Conservation (phyloP, 352 stramenopile species). For the Phytophthora capsici region DNA sequence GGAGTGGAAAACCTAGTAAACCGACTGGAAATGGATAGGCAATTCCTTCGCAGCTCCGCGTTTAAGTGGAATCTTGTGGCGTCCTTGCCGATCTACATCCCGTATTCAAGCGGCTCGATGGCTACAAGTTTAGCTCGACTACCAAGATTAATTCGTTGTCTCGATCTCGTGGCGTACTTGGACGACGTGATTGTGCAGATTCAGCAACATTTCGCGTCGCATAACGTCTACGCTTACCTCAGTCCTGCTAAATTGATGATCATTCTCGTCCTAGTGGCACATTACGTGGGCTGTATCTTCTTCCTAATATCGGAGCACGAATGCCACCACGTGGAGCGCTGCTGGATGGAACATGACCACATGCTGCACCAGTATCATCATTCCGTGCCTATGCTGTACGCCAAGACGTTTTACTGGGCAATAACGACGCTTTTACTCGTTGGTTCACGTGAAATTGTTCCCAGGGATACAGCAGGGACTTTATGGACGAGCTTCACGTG, state of each 20-base stretch:
- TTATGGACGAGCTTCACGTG: constrained; percentile 67
- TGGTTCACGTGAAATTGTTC: constrained; percentile 63
- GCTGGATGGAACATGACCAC: constrained; percentile 69
- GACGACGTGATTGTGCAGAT: constrained; percentile 75
- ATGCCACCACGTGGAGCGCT: constrained; percentile 43
- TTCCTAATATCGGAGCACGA: constrained; percentile 72
- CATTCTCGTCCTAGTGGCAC: constrained; percentile 64
- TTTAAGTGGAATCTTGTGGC: constrained; percentile 63
- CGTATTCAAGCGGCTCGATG: constrained; percentile 26
- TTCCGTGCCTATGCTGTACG: constrained; percentile 56
- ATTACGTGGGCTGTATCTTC: constrained; percentile 75
- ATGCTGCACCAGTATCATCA: constrained; percentile 69
- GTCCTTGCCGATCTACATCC: constrained; percentile 60
- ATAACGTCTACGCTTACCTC: constrained; percentile 74
- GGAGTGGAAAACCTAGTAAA: constrained; percentile 53
- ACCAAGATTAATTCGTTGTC: constrained; percentile 58
- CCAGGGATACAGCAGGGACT: constrained; percentile 46
- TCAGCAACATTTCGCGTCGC: constrained; percentile 69
- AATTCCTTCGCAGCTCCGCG: constrained; percentile 47
- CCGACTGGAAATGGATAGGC: constrained; percentile 35
- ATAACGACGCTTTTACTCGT: constrained; percentile 70
- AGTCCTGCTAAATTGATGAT: constrained; percentile 75
- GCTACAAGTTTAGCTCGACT: constrained; percentile 57
- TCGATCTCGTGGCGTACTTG: constrained; percentile 61
- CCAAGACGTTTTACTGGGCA: constrained; percentile 77